Percentiles rank a stretch among this genome's conserved stretches.
phyloP scores from a whole-genome alignment of 768 basidiomycete genomes.

The Boletus sensibilis region DNA sequence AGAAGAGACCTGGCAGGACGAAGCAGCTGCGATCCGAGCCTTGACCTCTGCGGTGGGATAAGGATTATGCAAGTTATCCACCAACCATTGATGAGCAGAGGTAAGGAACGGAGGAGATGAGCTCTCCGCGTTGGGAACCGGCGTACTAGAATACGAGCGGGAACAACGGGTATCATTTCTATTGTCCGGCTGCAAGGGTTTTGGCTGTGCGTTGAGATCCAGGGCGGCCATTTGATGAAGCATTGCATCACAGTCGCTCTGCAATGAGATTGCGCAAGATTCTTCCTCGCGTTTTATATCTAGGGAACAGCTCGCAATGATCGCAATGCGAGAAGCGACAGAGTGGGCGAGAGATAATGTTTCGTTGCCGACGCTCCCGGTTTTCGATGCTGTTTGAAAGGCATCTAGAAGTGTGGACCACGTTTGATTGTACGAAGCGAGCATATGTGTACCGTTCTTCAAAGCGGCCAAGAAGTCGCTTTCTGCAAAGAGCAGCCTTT shows the following conservation, averaged over 20 bases:
- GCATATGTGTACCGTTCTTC: background rate
- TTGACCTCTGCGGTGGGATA: slow-evolving; percentile 41
- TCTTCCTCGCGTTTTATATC: slow-evolving; percentile 6
- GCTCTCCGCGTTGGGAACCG: background rate
- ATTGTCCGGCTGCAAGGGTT: background rate
- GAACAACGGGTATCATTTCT: too few relatives aligned
- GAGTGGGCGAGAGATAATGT: background rate
- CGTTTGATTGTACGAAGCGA: background rate
- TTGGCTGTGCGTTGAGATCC: background rate
- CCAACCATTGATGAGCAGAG: slow-evolving; percentile 41
- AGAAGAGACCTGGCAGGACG: slow-evolving; percentile 22
- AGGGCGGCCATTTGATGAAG: background rate
- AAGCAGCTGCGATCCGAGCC: slow-evolving; percentile 23
- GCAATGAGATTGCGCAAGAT: fast-evolving
- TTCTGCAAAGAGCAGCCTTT: background rate
- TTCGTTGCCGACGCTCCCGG: background rate
- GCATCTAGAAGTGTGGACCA: background rate
- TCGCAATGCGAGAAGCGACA: slow-evolving; percentile 2
- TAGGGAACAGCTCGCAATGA: slow-evolving; percentile 1
- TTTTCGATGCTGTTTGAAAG: background rate
- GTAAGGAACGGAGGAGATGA: background rate
- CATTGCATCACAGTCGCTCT: slow-evolving; percentile 7
- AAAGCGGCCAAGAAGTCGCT: background rate
- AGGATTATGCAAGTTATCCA: slow-evolving; percentile 48
- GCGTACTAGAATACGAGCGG: too few relatives aligned